phyloP scores from a whole-genome alignment of 2,329 filamentous ascomycete species.

The Penicillium crustosum region DNA sequence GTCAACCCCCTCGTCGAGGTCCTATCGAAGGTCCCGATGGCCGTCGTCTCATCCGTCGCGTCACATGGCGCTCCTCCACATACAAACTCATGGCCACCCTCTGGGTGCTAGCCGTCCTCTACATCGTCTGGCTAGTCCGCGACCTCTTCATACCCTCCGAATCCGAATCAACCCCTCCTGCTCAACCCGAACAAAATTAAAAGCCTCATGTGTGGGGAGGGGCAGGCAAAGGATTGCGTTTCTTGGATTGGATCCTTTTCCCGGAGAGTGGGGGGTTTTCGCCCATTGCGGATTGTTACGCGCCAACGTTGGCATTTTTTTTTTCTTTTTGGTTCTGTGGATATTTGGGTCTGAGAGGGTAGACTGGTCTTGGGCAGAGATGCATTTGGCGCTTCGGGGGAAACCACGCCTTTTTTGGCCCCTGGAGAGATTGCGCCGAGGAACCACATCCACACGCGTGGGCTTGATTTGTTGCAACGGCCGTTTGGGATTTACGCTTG shows the following conservation, averaged over 20 bases:
- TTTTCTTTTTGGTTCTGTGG: neutral
- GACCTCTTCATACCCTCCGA: constrained; percentile 37
- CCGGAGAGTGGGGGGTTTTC: neutral
- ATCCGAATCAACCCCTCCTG: constrained; percentile 16
- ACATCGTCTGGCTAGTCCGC: constrained; percentile 43
- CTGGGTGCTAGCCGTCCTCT: constrained; percentile 42
- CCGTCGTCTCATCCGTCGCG: constrained; percentile 40
- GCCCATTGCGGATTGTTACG: neutral
- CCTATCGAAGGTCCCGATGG: constrained; percentile 44
- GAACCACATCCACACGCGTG: neutral
- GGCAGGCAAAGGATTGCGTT: neutral
- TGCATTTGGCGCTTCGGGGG: neutral
- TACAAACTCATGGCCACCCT: constrained; percentile 44
- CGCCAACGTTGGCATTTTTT: neutral
- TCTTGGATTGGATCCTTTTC: neutral
- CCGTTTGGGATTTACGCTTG: neutral
- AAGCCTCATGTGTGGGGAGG: neutral
- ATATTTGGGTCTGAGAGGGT: neutral
- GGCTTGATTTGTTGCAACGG: neutral
- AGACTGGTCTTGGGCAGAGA: neutral
- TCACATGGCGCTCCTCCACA: constrained; percentile 45
- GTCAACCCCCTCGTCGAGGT: constrained; percentile 32
- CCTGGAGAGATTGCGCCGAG: neutral
- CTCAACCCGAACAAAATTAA: constrained; percentile 7
- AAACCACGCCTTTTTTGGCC: neutral